Base-by-base conservation (phyloP, 495 filamentous ascomycete genomes). In the Penicillium angulare region DNA sequence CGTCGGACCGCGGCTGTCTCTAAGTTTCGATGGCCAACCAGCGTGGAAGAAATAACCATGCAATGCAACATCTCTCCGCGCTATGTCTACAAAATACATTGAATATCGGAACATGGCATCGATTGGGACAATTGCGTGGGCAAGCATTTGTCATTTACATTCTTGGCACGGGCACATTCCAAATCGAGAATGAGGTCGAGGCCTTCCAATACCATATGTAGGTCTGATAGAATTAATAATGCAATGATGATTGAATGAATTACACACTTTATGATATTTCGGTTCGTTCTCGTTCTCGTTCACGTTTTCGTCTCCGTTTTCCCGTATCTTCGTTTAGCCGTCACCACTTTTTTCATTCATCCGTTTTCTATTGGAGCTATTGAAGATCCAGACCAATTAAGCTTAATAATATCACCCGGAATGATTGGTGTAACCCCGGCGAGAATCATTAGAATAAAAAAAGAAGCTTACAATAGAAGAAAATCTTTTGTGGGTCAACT, bases 151-250 rank as follows among this genome's bases (percentile, higher is more conserved):
- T 24, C 13, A 7, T 23, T 41, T 23, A 21, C 13, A 21, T 41
- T 23, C 38, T 41, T 41, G 38, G 38, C 38, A 41, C 38, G 38
- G 38, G 21, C 38, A 13, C 21, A 41, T 41, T 13, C 38, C 21
- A n/a, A 24, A 23, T 41, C 15, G 21, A 21, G 38, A 31, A 26
- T 22, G 35, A 44, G 22, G 16, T 49, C 52, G 46, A 49, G 52
- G 40, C 45, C 63, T 7, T 32, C 24, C 13, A 15, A 15, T 52
- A 45, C 48, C 48, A 43, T 44, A 56, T 52, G 57, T 49, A 46
- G 43, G 27, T 34, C n/a, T n/a, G 13, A 1, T 20, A 23, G 2
- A 31, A 31, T 31, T 31, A 6, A 31, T 31, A n/a, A n/a, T n/a
- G n/a, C n/a, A n/a, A n/a, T n/a, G n/a, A n/a, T n/a, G n/a, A n/a